Evolutionary conservation across 148 eudicot species (phyloP), one percentile per base, ranked within the genome.

Genomic region (Spergularia bocconei): DNA sequence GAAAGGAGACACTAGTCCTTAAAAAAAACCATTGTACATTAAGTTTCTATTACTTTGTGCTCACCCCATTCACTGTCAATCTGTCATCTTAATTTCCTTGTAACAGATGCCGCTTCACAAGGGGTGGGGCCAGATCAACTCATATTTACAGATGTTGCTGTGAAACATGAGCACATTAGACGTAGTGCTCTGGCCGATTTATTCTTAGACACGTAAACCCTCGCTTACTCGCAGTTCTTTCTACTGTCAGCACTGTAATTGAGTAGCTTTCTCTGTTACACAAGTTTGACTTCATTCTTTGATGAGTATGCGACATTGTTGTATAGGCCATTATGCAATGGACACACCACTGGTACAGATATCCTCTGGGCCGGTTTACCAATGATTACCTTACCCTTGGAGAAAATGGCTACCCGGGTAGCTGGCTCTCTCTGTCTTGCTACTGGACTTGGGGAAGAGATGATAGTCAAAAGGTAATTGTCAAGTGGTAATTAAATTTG

Each of bases 301-400:
- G 65, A 58, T n/a, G 23, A 21, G 58, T 29, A 48, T 57, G 20
- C 21, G 53, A 41, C 11, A 48, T 62, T 71, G 41, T 72, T 44
- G 13, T 65, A 33, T 70, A 94, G 98, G 87, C 98, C 98, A 1
- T 77, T 93, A 48, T 93, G 98, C 88, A 93, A 91, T 84, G 97
- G 95, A 13, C 98, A 93, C 77, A 93, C 98, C 17, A 93, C 98
- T 15, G 98, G 98, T 12, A 93, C 98, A 17, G 98, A 93, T 86
- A 82, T 91, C 70, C 95, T 93, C 57, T 93, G 98, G 98, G 98
- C 98, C 73, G 98, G 97, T 85, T 73, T 94, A 44, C 98, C 98
- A 0, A 91, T 94, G 97, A 85, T 91, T 74, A 91, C 96, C 13
- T 84, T 93, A 65, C 96, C 98, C 58, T 87, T 93, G 25, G 91